These are phyloP conservation scores for Rhizophora mangle DNA, from an alignment of 345 rosid species.

Conservation along the genomic window DNA sequence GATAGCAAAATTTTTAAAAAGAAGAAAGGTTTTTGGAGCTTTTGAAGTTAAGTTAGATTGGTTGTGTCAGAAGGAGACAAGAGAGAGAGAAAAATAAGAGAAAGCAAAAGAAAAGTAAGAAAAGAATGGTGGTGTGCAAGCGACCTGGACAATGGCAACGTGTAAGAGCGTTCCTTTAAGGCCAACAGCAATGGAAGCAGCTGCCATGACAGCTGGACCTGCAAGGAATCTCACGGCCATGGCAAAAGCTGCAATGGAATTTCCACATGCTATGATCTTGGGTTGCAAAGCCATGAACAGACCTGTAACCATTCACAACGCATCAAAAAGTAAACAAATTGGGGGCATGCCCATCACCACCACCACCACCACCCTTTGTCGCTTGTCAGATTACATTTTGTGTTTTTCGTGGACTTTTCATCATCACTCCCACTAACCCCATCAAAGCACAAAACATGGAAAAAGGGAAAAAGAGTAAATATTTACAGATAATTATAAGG, in stretches of 20 bases:
- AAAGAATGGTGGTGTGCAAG: neutral
- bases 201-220: slow-evolving; percentile 99
- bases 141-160: slow-evolving; percentile 95
- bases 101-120: neutral
- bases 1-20: neutral
- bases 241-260: slow-evolving; percentile 79
- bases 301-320: slow-evolving; percentile 39
- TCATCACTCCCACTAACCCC: slow-evolving; percentile 18
- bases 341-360: slow-evolving; percentile 23
- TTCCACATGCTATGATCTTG: slow-evolving; percentile 98
- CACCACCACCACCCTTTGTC: slow-evolving; percentile 3
- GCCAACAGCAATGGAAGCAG: slow-evolving; percentile 91
- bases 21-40: slow-evolving; percentile 5
- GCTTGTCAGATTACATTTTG: slow-evolving; percentile 14
- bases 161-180: slow-evolving; percentile 79
- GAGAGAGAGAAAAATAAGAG: neutral
- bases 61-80: slow-evolving; percentile 34
- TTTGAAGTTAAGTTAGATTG: slow-evolving; percentile 30
- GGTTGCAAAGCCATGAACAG: slow-evolving; percentile 99
- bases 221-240: slow-evolving; percentile 92
- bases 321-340: slow-evolving; percentile 13
- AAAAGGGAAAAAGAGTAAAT: slow-evolving; percentile 11
- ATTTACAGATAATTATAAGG: neutral
- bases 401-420: slow-evolving; percentile 3
- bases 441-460: slow-evolving; percentile 4